Percentiles rank a stretch among this genome's conserved stretches.
These are phyloP conservation scores for Backusella westeae DNA, from an alignment of 192 early-diverging fungal species.

Conservation along the genomic window DNA sequence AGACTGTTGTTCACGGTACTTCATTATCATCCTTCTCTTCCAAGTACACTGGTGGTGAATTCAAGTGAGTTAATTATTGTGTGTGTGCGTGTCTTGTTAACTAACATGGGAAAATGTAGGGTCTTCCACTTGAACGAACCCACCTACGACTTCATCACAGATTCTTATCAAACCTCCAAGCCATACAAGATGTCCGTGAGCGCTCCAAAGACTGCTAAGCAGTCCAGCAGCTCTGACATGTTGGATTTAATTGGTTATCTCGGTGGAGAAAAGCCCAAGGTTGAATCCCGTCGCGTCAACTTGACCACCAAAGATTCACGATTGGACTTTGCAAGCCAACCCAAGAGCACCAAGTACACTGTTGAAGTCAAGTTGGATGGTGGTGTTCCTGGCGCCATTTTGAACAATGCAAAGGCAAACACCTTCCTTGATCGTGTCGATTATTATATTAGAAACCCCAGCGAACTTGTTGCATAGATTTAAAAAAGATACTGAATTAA, in stretches of 20 bases:
- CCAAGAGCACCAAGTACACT: constrained; percentile 20
- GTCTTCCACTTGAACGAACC: constrained; percentile 82
- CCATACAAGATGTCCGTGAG: constrained; percentile 27
- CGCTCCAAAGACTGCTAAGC: background rate
- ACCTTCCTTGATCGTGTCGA: constrained; percentile 48
- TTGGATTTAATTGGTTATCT: constrained; percentile 50
- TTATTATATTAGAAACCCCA: constrained; percentile 53
- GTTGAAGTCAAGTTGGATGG: constrained; percentile 49
- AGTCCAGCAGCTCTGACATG: background rate
- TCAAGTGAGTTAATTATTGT: constrained; percentile 47
- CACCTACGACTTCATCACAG: constrained; percentile 31
- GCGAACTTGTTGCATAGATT: constrained; percentile 39
- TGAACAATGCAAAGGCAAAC: constrained; percentile 41
- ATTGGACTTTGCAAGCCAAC: constrained; percentile 28
- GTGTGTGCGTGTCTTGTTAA: background rate
- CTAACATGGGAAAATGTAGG: constrained; percentile 29
- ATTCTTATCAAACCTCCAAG: constrained; percentile 28
- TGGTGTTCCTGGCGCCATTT: constrained; percentile 30
- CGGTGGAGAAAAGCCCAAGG: constrained; percentile 30
- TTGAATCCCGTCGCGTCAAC: constrained; percentile 30
- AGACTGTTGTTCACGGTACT: constrained; percentile 17
- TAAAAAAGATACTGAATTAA: background rate
- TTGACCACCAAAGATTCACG: constrained; percentile 34
- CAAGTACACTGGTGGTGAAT: constrained; percentile 87
- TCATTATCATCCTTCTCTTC: background rate